Conservation (phyloP, 225 moss, liverwort and hornwort genomes). For the Physcomitrellopsis africana region DNA sequence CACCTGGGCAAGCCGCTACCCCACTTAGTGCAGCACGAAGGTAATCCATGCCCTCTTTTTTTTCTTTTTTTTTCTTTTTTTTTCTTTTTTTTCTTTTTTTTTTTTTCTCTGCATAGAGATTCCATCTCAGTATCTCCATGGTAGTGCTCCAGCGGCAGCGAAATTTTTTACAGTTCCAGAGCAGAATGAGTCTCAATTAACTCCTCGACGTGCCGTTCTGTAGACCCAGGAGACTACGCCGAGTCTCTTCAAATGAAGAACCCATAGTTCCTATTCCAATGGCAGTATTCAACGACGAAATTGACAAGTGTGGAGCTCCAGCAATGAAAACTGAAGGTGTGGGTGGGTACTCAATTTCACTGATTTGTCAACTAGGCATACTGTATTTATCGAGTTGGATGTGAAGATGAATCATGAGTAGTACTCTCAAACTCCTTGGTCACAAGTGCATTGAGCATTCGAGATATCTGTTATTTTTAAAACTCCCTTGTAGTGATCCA, state of each 20-base stretch:
- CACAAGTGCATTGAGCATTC: background rate
- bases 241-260: constrained; percentile 40
- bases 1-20: constrained; percentile 70
- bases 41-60: constrained; percentile 15
- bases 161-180: background rate
- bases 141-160: background rate
- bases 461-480: background rate
- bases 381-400: background rate
- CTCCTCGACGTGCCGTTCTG: background rate
- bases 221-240: constrained; percentile 56
- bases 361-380: background rate
- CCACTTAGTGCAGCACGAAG: constrained; percentile 79
- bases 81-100: background rate
- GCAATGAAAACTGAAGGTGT: constrained; percentile 36
- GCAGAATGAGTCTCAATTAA: background rate
- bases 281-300: constrained; percentile 46
- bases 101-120: background rate
- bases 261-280: constrained; percentile 56
- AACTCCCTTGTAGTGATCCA: background rate
- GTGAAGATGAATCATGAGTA: background rate
- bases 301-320: constrained; percentile 32
- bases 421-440: background rate
- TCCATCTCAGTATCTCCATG: background rate
- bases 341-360: background rate
- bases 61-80: too few relatives aligned